These are phyloP conservation scores for Cornus controversa DNA, from an alignment of 148 eudicot species.

Conservation along the genomic window DNA sequence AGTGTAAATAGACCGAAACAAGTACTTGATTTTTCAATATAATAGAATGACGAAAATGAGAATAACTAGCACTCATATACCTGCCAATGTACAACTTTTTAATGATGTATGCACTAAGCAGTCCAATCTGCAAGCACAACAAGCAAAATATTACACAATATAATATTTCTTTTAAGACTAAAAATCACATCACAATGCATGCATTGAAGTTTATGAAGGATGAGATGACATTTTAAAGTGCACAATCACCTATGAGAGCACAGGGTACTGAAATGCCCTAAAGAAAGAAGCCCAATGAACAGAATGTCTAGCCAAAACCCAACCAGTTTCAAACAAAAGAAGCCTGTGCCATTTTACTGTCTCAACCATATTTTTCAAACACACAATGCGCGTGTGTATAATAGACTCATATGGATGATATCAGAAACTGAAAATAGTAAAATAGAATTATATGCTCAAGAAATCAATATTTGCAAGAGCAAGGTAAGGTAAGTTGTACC, in stretches of 20 bases:
- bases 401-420: background rate
- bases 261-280: background rate
- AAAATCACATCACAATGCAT: background rate
- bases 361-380: background rate
- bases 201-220: background rate
- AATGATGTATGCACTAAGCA: slow-evolving; percentile 51
- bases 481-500: background rate
- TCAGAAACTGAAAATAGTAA: too few species aligned
- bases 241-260: background rate
- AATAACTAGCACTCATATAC: slow-evolving; percentile 22
- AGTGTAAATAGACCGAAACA: too few species aligned
- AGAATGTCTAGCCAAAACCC: background rate
- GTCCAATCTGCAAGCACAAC: slow-evolving; percentile 42
- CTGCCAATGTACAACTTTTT: slow-evolving; percentile 49
- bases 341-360: background rate
- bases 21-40: too few species aligned
- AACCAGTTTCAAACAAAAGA: background rate
- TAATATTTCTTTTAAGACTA: too few species aligned
- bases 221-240: background rate
- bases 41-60: background rate
- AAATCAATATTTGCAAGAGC: background rate
- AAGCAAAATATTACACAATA: background rate
- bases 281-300: background rate
- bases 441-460: background rate
- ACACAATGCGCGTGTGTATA: background rate